phyloP scores from a whole-genome alignment of 805 yeast species.

The Tetrapisispora taiwanensis region DNA sequence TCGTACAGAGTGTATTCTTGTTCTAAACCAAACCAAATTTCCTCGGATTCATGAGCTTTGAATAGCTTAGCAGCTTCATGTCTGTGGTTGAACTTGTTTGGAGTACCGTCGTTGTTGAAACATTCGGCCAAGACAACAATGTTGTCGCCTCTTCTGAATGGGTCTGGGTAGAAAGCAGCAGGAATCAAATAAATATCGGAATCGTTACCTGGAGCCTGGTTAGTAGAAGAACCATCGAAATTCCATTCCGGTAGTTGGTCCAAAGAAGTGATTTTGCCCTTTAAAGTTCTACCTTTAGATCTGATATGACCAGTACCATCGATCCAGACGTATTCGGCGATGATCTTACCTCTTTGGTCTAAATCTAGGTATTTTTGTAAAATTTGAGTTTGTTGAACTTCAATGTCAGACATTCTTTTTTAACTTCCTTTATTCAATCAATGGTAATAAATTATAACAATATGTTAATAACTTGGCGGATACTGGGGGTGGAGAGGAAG shows the following conservation, averaged over 20 bases:
- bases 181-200: conserved; percentile 94
- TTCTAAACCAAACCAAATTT: conserved; percentile 96
- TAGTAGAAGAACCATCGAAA: conserved; percentile 97
- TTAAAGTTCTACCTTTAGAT: conserved; percentile 87
- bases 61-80: conserved; percentile 91
- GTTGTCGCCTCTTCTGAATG: conserved; percentile 97
- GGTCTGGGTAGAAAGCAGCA: conserved; percentile 90
- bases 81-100: conserved; percentile 97
- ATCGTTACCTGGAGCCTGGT: conserved; percentile 97
- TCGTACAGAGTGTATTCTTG: conserved; percentile 98
- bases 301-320: conserved; percentile 86
- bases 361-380: conserved; percentile 74
- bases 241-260: conserved; percentile 98
- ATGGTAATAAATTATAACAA: no score
- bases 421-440: no score
- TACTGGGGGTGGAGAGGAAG: no score
- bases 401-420: conserved; percentile 18
- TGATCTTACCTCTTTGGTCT: conserved; percentile 73
- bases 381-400: conserved; percentile 56
- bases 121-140: conserved; percentile 90
- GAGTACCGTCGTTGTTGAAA: conserved; percentile 98
- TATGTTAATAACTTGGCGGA: no score
- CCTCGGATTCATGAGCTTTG: conserved; percentile 78
- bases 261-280: conserved; percentile 53
- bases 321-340: conserved; percentile 98